Evolutionary conservation across 2,329 filamentous ascomycete genomes (phyloP).

Genomic region (Sporothrix globosa): DNA sequence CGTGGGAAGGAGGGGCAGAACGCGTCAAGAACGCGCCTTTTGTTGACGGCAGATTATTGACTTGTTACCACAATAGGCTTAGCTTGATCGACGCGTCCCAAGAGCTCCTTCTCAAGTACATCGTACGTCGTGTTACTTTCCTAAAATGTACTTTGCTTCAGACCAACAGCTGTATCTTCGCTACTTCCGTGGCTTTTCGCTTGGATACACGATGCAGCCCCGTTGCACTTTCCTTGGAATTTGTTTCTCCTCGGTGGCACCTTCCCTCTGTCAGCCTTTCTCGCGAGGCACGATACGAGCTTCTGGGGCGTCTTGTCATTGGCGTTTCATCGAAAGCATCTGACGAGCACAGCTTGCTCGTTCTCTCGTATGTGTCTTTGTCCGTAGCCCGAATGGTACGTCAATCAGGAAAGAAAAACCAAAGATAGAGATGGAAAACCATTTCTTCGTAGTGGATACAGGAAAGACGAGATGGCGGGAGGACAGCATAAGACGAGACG

Average conservation of each 20-base stretch:
- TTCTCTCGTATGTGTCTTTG: neutral
- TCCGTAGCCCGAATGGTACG: neutral
- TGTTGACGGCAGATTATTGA: constrained; percentile 30
- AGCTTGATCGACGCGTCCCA: constrained; percentile 17
- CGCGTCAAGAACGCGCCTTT: constrained; percentile 29
- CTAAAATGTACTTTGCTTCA: constrained; percentile 1
- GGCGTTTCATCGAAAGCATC: neutral
- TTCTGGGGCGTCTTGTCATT: neutral
- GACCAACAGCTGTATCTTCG: neutral
- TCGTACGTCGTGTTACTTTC: neutral
- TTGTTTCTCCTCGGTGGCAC: neutral
- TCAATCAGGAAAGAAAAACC: neutral
- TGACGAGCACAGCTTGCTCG: neutral
- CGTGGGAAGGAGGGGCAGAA: constrained; percentile 11
- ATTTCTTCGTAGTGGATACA: neutral
- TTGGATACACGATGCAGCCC: constrained; percentile 3
- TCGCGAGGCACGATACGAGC: neutral
- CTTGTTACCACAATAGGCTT: constrained; percentile 27
- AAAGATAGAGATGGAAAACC: neutral
- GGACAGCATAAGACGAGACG: constrained; percentile 6
- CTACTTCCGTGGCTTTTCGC: neutral
- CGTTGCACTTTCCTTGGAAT: constrained; percentile 20
- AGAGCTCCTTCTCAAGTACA: neutral
- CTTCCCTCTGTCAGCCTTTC: constrained; percentile 4
- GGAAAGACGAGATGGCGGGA: neutral